Base-by-base conservation (phyloP, 768 basidiomycete genomes). In the Boletellus emodensis region DNA sequence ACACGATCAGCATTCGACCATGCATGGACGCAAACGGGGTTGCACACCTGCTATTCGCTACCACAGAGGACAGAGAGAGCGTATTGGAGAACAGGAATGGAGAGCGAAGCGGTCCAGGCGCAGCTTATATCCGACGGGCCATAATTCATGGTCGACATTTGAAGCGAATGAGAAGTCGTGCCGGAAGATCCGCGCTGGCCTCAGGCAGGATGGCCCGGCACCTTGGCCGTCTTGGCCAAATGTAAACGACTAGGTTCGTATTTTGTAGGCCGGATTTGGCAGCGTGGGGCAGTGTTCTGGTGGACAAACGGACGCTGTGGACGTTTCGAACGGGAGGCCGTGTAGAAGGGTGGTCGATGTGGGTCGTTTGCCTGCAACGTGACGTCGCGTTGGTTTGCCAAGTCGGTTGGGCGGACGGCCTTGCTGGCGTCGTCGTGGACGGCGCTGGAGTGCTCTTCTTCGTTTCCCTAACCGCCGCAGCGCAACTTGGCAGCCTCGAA, bases 221-320 rank as follows among this genome's bases (percentile, higher is more conserved):
- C 52, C 30, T 44, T n/a, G 15, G 48, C 58, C 26, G 43, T 52
- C 37, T 36, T 44, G 14, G 4, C 61, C 51, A 17, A 44, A 63
- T 57, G 49, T 32, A 20, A 22, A 15, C 17, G 12, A 4, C 28
- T 17, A 43, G 24, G 24, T 24, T 24, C 9, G 28, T 9, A 36
- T 22, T 12, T 41, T 41, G 33, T 24, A 15, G 22, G 35, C 53
- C 44, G 10, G 17, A 57, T 46, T 45, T 45, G 8, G 17, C 10
- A 40, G 22, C 39, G 39, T 36, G 32, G 56, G 44, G 50, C 28
- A n/a, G 40, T 44, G 30, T 15, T 24, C 30, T 33, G 47, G 51
- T 8, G 17, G 11, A 8, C 17, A 1, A 38, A 38, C 17, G 10
- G 37, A n/a, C 37, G 8, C 10, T 3, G 24, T 38, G 51, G 35